These are phyloP conservation scores for Carex kokanica DNA, from an alignment of 176 grass and related monocot species.

Conservation along the genomic window DNA sequence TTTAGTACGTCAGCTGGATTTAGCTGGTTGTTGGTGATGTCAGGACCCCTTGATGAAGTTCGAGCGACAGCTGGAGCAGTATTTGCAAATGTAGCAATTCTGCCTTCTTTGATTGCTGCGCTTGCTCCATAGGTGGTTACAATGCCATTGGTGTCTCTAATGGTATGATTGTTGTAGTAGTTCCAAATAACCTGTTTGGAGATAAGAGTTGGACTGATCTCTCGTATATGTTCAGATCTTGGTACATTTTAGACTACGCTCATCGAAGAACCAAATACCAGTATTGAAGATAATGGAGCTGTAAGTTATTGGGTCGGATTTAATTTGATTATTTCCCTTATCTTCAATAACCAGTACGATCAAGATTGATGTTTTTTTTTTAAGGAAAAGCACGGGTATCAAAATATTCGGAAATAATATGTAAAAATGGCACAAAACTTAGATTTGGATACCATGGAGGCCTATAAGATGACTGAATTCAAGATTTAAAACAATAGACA, in stretches of 20 bases:
- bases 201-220: no score
- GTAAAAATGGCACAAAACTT: background rate
- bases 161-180: conserved; percentile 51
- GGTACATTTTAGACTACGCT: background rate
- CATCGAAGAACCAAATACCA: background rate
- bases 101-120: conserved; percentile 46
- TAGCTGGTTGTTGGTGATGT: conserved; percentile 23
- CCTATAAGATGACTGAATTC: background rate
- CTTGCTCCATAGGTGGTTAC: conserved; percentile 31
- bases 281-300: no score
- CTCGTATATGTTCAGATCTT: background rate
- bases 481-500: background rate
- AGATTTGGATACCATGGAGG: background rate
- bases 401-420: background rate
- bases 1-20: conserved; percentile 51
- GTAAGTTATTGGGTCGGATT: no score
- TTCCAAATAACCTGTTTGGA: conserved; percentile 45
- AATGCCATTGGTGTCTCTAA: conserved; percentile 12
- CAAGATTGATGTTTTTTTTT: background rate
- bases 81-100: conserved; percentile 28
- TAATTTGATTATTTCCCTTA: no score
- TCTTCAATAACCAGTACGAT: background rate
- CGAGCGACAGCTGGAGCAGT: conserved; percentile 27
- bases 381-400: background rate
- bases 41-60: conserved; percentile 55